Conservation (phyloP, 805 yeast species). For the Yarrowia sp. region DNA sequence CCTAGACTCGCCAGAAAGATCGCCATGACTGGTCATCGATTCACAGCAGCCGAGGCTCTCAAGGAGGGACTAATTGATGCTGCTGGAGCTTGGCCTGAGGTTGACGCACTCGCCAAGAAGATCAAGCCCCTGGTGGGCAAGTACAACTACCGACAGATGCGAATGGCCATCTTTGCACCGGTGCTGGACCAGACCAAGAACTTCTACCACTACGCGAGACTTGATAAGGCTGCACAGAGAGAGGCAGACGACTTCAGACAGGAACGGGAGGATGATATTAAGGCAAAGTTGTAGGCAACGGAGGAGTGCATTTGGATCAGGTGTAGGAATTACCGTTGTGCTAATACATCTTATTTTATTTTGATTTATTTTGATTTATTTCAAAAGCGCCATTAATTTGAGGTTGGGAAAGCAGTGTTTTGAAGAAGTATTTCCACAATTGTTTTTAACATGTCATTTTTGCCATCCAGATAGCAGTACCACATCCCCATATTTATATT, state of each 20-base stretch:
- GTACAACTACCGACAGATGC: constrained; percentile 5
- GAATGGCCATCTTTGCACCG: constrained; percentile 11
- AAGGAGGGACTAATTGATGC: constrained; percentile 38
- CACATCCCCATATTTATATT: too few relatives aligned
- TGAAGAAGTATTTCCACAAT: too few relatives aligned
- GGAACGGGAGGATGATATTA: neutral
- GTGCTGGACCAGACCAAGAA: neutral
- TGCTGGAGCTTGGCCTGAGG: constrained; percentile 35
- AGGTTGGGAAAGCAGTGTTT: too few relatives aligned
- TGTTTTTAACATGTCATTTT: too few relatives aligned
- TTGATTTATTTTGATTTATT: too few relatives aligned
- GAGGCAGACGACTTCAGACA: constrained; percentile 1
- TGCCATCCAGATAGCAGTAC: too few relatives aligned
- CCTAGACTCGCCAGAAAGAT: constrained; percentile 35
- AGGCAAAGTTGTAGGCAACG: constrained; percentile 15
- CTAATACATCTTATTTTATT: too few relatives aligned
- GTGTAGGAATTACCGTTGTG: too few relatives aligned
- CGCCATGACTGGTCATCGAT: constrained; percentile 40
- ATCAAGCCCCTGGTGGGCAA: neutral
- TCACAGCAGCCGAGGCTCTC: constrained; percentile 37
- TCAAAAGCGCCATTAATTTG: too few relatives aligned
- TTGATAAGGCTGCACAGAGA: neutral
- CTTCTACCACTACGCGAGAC: neutral
- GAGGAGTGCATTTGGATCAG: too few relatives aligned
- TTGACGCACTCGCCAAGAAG: constrained; percentile 1